Base-by-base conservation (phyloP, 805 yeast genomes). In the Saturnispora galanensis region DNA sequence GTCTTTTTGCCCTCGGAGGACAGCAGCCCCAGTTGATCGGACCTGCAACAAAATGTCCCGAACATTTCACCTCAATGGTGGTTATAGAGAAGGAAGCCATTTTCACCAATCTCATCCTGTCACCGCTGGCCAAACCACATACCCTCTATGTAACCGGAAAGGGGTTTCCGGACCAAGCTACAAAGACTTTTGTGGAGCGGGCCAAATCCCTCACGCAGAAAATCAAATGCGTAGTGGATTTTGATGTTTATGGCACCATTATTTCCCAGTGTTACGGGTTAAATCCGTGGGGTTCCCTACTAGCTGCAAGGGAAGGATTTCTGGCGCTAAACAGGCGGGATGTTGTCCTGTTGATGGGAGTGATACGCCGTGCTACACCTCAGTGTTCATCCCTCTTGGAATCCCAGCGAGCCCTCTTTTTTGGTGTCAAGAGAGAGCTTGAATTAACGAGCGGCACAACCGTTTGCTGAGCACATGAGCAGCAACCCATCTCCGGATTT, bases 91-190 rank as follows among this genome's bases (percentile, higher is more conserved):
- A 76, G 47, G 80, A 76, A 47, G 69, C 81, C 0, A 64, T 73
- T 2, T 70, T 71, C 50, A 61, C 63, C 28, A 63, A 63, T 10
- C 31, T 71, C 8, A 56, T 41, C 3, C 31, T 38, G 3, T 32
- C 35, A 17, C 16, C 38, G 10, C 47, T 50, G 18, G 42, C 15
- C 18, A 10, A 11, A 8, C 13, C 15, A 2, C 35, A 51, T 8
- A 48, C 75, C 1, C 31, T 75, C 17, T 43, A 43, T 0, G 57
- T 82, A 8, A 80, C 87, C 0, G 86, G 84, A 0, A 76, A 74
- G 54, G 88, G 88, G 4, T 79, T 67, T 52, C 86, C 88, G 0
- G 88, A 81, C 55, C 53, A 65, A 10, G 58, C 72, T 5, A 79
- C 86, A 0, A 64, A 69, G 39, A 50, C 54, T 18, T 69, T 79